Base-by-base conservation (phyloP, 371 early-diverging fungal genomes). In the Rhizopus delemar region DNA sequence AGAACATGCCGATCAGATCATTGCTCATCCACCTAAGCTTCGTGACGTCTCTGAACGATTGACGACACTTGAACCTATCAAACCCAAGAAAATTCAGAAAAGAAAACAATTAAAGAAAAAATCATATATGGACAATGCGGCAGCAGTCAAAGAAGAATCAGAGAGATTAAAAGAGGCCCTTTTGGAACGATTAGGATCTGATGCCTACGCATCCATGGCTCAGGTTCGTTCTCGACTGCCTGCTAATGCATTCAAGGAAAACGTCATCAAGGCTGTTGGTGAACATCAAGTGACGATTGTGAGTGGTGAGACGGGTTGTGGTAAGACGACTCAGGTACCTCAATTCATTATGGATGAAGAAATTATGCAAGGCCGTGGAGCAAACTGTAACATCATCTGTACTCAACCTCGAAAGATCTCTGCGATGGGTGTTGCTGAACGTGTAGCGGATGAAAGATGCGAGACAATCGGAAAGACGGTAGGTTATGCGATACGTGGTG, bases 361-460 rank as follows among this genome's bases (percentile, higher is more conserved):
- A 53, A 90, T 88, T 51, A 72, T 80, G 53, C 62, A 70, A 29
- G 59, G 59, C 0, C 66, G 77, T 28, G 84, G 84, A 15, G 72
- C 80, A 32, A 59, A 60, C 0, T 86, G 85, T 53, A 83, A 86
- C 46, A 89, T 98, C 33, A 84, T 93, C 12, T 90, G 95, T 77
- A 97, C 99, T 0, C 97, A 97, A 64, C 97, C 97, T 1, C 81
- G 97, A 29, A 86, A 96, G 57, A 91, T 97, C 60, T 93, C 97
- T 4, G 93, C 95, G 32, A 90, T 87, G 53, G 87, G 92, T 56
- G 88, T 98, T 3, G 94, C 96, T 22, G 73, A 86, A 52, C 89
- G 93, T 60, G 92, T 93, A 0, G 82, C 87, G 0, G 72, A 78
- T 9, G 95, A 94, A 59, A 76, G 87, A 7, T 74, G 80, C 15